Conservation (phyloP, 306 rosid genomes). For the Fagus sylvatica region DNA sequence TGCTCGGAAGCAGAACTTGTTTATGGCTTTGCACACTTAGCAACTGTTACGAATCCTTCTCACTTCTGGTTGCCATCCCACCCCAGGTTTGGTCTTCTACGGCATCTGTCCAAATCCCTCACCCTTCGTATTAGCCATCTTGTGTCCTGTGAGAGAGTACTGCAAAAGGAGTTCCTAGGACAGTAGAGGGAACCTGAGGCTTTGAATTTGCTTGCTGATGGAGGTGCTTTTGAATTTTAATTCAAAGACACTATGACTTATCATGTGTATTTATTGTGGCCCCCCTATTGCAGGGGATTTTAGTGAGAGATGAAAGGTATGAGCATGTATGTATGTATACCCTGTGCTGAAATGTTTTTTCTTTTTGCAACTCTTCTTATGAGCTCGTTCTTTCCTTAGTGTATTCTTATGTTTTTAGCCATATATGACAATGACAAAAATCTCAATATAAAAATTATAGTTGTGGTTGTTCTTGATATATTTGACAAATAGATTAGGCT, state of each 20-base stretch:
- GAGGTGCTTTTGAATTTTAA: slow-evolving; percentile 47
- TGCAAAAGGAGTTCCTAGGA: slow-evolving; percentile 44
- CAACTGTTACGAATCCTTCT: slow-evolving; percentile 14
- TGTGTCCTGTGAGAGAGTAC: slow-evolving; percentile 42
- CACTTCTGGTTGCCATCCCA: slow-evolving; percentile 16
- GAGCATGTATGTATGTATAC: slow-evolving; percentile 6
- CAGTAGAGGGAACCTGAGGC: slow-evolving; percentile 28
- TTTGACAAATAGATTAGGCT: no score
- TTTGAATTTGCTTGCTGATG: slow-evolving; percentile 31
- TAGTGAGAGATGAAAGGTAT: slow-evolving; percentile 9
- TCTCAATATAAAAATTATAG: neutral
- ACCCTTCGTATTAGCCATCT: slow-evolving; percentile 31
- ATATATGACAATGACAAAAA: neutral
- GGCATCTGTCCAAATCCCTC: neutral
- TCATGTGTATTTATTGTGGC: slow-evolving; percentile 43
- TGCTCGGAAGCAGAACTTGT: slow-evolving; percentile 91
- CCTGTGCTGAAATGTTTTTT: neutral
- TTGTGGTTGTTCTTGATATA: neutral
- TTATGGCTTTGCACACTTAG: slow-evolving; percentile 95
- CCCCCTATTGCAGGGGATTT: slow-evolving; percentile 2
- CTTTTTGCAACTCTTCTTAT: neutral
- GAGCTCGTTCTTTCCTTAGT: neutral
- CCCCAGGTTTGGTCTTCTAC: slow-evolving; percentile 14
- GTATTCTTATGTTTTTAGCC: neutral
- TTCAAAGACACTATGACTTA: slow-evolving; percentile 25